These are phyloP conservation scores for Trametes coccinea DNA, from an alignment of 768 basidiomycete species.

Conservation along the genomic window DNA sequence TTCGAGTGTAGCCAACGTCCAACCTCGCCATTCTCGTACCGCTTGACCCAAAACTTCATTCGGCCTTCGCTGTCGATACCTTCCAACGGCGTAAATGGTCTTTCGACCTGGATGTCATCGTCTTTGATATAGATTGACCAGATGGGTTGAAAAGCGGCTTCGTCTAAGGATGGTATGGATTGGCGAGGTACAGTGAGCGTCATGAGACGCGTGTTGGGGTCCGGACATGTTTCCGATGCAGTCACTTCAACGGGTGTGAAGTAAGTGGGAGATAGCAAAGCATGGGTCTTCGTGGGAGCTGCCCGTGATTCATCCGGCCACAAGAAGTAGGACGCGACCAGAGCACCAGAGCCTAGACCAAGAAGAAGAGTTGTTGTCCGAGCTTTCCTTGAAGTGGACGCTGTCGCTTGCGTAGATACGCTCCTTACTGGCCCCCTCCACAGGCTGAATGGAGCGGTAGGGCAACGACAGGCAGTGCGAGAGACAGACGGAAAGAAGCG, in stretches of 20 bases:
- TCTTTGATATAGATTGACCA: constrained; percentile 85
- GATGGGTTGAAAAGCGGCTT: constrained; percentile 40
- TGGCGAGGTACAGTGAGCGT: constrained; percentile 56
- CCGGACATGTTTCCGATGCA: constrained; percentile 48
- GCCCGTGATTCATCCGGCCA: constrained; percentile 49
- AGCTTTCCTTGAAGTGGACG: background rate
- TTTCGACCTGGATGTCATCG: constrained; percentile 84
- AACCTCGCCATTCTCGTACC: constrained; percentile 76
- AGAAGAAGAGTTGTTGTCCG: constrained; percentile 23
- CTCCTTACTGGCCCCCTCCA: background rate
- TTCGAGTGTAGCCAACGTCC: constrained; percentile 81
- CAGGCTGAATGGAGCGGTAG: no score
- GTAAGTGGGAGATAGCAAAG: constrained; percentile 34
- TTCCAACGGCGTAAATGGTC: constrained; percentile 80
- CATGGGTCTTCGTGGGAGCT: constrained; percentile 40
- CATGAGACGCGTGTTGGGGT: constrained; percentile 63
- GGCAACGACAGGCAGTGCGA: background rate
- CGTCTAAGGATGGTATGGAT: constrained; percentile 23
- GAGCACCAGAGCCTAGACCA: constrained; percentile 41
- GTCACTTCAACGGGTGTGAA: constrained; percentile 62
- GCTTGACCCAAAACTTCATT: constrained; percentile 82
- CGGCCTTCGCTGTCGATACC: constrained; percentile 66
- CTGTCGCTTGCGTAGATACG: background rate
- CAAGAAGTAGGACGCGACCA: constrained; percentile 52
- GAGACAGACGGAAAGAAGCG: constrained; percentile 4